Base-by-base conservation (phyloP, 139 green algal genomes). In the Tetradesmus lagerheimii region DNA sequence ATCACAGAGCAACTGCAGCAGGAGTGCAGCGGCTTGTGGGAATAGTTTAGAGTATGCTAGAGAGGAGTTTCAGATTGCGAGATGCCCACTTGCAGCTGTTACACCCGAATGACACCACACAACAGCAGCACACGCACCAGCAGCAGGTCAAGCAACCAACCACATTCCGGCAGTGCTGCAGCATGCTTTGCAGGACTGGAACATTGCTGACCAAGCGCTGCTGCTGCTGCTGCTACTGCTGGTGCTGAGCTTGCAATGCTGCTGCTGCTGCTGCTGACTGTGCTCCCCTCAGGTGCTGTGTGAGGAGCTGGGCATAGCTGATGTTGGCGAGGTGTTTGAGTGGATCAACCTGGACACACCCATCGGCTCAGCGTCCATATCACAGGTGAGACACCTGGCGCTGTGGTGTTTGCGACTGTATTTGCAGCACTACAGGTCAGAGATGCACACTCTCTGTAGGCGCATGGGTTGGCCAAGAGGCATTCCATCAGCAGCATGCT, bases 301-400 rank as follows among this genome's bases (percentile, higher is more conserved):
- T 75, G n/a, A 82, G 18, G 96, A 99, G 95, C 92, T 98, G 45
- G 94, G 93, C 0, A 87, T 96, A 3, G 47, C 31, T 38, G 90
- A 96, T 2, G 83, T 98, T 29, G 89, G 90, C 23, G 89, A 96
- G 8, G 90, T 99, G 35, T 99, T 99, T 92, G 95, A 98, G 85
- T 98, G 96, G 96, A 98, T 99, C 12, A 94, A 99, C 82, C 89
- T 99, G 83, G 94, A 98, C 0, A 89, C 92, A 37, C 97, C 97
- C 0, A 92, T 99, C 20, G 97, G 97, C 18, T 98, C 95, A 1
- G 97, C 97, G 11, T 99, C 97, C n/a, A 96, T 99, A 11, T 93
- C 95, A 20, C 97, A 99, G 95, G 96, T 97, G 81, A 0, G 62
- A 1, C 4, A n/a, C n/a, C 18, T 39, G 14, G 1, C n/a, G 75